Base-by-base conservation (phyloP, 2,329 filamentous ascomycete species). In the Trichoderma aggressivum region DNA sequence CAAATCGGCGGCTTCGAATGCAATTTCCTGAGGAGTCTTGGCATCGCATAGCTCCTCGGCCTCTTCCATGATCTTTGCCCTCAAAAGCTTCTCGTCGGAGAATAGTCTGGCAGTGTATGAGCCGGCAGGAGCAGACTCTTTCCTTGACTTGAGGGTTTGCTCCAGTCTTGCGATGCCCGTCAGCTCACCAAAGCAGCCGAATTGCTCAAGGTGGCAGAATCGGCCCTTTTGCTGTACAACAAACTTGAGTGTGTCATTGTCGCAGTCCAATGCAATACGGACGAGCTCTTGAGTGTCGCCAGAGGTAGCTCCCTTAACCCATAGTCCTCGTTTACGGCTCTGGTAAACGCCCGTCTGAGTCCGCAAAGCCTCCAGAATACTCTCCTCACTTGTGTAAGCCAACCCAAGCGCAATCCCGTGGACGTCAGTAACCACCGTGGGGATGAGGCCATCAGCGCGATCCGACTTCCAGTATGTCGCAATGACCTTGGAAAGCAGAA, bases 51-150 rank as follows among this genome's bases (percentile, higher is more conserved):
- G 87, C 83, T 99, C 96, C 78, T 97, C 93, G 0, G 96, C 96
- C 81, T 99, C 96, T 81, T 99, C 96, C 90, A 98, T 97, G 70
- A 99, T 98, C 86, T 99, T 99, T 3, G 96, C 96, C 56, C 93
- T 88, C 68, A 98, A 83, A 70, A 99, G 87, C 80, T 97, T 94
- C 76, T 93, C 89, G 74, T 99, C 96, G 21, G 91, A 94, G 85
- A 98, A 99, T 1, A 99, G 85, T 39, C 95, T 88, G 21, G 94
- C 93, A 5, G 96, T 99, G 81, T 99, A 99, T 14, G 96, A 99
- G 1, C 94, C 95, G 74, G 88, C 87, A 0, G 96, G 95, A 0
- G 95, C 94, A 21, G 92, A 93, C 55, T 87, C 82, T 80, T 96
- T 97, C 76, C 96, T 91, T 53, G 90, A 91, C 74, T 92, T 85